Base-by-base conservation (phyloP, 2,329 filamentous ascomycete species). In the Calonectria crousiana region DNA sequence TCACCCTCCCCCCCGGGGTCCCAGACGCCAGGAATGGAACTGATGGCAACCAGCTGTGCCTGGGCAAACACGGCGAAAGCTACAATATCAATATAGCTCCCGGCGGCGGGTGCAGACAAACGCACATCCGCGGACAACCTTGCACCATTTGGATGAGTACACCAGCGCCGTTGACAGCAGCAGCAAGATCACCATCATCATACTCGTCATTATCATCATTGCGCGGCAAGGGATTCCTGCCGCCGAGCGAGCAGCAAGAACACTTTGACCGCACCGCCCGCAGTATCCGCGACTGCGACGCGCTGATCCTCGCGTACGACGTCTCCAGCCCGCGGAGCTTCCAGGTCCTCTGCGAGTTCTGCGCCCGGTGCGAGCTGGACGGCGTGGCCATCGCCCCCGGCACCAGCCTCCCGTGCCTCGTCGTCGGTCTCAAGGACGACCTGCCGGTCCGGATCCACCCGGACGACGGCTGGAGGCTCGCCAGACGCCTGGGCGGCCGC, bases 221-320 rank as follows among this genome's bases (percentile, higher is more conserved):
- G 16, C 36, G 58, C 67, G 49, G 70, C 49, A 67, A 72, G 3
- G 68, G 68, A 10, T 65, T 56, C 32, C 66, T 66, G 18, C 44
- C 74, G 18, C 44, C 74, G 18, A 65, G 47, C 20, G 66, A 72
- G 36, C 65, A 47, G 44, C 44, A 70, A 2, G 73, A 76, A 51
- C 68, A 71, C 62, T 76, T 76, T 44, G 34, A 60, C 26, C 56
- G 62, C 67, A 58, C 73, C 52, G 60, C 70, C 5, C 76, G 68
- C 60, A 69, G 72, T 26, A 72, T 77, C 47, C 51, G 72, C 4
- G 70, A 77, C 32, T 75, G 74, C 74, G 76, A 76, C 28, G 76
- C 74, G 30, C 70, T 77, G 32, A 75, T 76, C 14, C 62, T 76
- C 26, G 73, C 71, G 26, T 77, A 72, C 69, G 76, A 77, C 66